Percentiles rank a stretch among this genome's conserved stretches.
Conservation (phyloP, 2,329 filamentous ascomycete species). For the Penicillium sp. region DNA sequence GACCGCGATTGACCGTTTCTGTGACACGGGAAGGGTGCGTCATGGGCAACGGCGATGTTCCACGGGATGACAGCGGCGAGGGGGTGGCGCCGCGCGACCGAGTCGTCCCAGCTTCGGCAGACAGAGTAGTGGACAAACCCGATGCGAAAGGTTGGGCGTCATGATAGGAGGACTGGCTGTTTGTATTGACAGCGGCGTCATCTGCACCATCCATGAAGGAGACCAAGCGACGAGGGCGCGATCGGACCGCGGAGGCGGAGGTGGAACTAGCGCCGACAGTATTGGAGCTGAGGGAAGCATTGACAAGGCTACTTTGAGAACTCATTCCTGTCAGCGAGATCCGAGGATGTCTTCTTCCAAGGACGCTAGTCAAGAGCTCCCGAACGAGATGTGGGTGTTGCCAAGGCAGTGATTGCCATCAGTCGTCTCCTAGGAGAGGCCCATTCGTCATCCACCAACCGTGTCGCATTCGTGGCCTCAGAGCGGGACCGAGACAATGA, state of each 20-base stretch:
- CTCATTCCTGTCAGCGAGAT: slow-evolving; percentile 39
- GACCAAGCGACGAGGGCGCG: slow-evolving; percentile 45
- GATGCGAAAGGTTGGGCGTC: slow-evolving; percentile 29
- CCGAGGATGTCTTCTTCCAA: slow-evolving; percentile 16
- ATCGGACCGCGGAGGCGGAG: slow-evolving; percentile 42
- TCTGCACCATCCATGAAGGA: slow-evolving; percentile 42
- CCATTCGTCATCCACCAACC: slow-evolving; percentile 38
- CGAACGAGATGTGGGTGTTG: slow-evolving; percentile 24
- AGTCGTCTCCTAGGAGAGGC: slow-evolving; percentile 33
- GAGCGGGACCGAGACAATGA: slow-evolving; percentile 8
- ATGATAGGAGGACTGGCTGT: slow-evolving; percentile 24
- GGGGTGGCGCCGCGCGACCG: slow-evolving; percentile 44
- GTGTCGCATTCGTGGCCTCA: slow-evolving; percentile 27
- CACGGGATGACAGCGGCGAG: slow-evolving; percentile 38
- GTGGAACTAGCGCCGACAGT: slow-evolving; percentile 33
- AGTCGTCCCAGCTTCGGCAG: slow-evolving; percentile 20
- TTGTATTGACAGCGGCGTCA: slow-evolving; percentile 19
- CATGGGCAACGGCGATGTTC: slow-evolving; percentile 40
- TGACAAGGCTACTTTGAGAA: slow-evolving; percentile 38
- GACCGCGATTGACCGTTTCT: slow-evolving; percentile 23
- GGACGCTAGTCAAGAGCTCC: slow-evolving; percentile 24
- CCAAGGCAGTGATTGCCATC: slow-evolving; percentile 38
- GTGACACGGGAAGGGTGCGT: slow-evolving; percentile 37
- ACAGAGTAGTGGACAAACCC: slow-evolving; percentile 30
- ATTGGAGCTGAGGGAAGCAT: slow-evolving; percentile 36